Evolutionary conservation across 2,329 filamentous ascomycete genomes (phyloP).

Genomic region (Escovopsis sp.): DNA sequence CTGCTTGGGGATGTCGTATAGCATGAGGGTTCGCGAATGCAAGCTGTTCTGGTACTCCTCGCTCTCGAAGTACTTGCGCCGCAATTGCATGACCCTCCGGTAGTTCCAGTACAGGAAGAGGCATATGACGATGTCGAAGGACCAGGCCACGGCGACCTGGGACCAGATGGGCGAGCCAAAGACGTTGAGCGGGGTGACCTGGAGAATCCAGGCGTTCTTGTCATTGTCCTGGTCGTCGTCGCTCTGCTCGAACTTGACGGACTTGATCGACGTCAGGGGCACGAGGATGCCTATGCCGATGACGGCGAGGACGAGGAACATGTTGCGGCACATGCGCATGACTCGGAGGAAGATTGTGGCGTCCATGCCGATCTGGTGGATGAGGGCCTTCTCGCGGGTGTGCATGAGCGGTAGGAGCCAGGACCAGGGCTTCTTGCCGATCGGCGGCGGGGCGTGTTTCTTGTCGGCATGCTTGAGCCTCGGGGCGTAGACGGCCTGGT

Average conservation of each 20-base stretch:
- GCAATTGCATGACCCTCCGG: slow-evolving; percentile 51
- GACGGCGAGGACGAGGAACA: slow-evolving; percentile 60
- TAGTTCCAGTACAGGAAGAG: slow-evolving; percentile 90
- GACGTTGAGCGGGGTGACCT: slow-evolving; percentile 45
- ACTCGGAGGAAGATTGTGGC: slow-evolving; percentile 84
- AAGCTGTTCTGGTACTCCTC: slow-evolving; percentile 79
- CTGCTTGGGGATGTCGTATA: slow-evolving; percentile 70
- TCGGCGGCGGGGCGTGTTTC: slow-evolving; percentile 72
- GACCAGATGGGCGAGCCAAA: slow-evolving; percentile 41
- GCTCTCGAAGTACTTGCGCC: slow-evolving; percentile 69
- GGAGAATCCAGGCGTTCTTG: slow-evolving; percentile 32
- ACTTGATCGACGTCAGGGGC: slow-evolving; percentile 55
- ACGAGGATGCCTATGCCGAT: slow-evolving; percentile 66
- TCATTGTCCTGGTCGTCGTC: slow-evolving; percentile 5
- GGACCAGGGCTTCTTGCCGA: slow-evolving; percentile 75
- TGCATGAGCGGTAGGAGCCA: slow-evolving; percentile 71
- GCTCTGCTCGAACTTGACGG: slow-evolving; percentile 10
- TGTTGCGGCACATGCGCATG: slow-evolving; percentile 79
- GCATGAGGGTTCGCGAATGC: slow-evolving; percentile 59
- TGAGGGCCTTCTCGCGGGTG: slow-evolving; percentile 61
- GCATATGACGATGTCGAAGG: slow-evolving; percentile 61
- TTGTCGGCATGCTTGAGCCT: slow-evolving; percentile 86
- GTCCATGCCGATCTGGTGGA: slow-evolving; percentile 79
- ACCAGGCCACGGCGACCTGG: slow-evolving; percentile 42
- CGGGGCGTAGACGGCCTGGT: slow-evolving; percentile 85